Percentiles rank a stretch among this genome's conserved stretches.
Evolutionary conservation across 176 grass and related monocot species (phyloP).

Genomic region (Phyllostachys edulis): DNA sequence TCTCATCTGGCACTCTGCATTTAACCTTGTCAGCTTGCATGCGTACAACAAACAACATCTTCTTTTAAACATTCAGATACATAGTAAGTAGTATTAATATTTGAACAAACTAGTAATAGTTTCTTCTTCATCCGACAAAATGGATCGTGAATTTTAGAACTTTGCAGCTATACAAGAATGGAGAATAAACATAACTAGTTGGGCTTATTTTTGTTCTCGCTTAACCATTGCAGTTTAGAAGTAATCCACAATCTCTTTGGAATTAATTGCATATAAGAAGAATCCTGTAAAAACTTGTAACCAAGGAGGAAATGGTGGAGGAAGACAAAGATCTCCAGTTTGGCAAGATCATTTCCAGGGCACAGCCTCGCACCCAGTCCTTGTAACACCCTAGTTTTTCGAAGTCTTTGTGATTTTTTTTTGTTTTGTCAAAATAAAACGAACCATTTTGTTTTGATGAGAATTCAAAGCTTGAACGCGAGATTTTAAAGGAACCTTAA

Average conservation of each 20-base stretch:
- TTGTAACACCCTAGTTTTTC: no score
- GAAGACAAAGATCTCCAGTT: constrained; percentile 95
- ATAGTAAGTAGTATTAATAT: background rate
- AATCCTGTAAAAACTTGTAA: constrained; percentile 49
- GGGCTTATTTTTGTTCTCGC: background rate
- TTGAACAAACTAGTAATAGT: background rate
- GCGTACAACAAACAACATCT: background rate
- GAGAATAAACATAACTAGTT: background rate
- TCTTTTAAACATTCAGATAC: background rate
- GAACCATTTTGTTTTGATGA: no score
- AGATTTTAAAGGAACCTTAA: no score
- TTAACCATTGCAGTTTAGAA: background rate
- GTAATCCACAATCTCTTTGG: background rate
- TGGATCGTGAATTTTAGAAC: background rate
- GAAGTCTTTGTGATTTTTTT: no score
- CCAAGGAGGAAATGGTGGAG: constrained; percentile 89
- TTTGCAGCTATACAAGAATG: background rate
- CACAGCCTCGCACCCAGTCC: constrained; percentile 70
- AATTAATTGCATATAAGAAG: background rate
- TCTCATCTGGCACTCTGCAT: constrained; percentile 48
- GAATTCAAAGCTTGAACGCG: no score
- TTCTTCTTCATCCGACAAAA: background rate
- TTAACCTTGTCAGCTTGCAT: constrained; percentile 52
- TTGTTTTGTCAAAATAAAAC: no score
- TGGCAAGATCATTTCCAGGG: constrained; percentile 88